Evolutionary conservation across 345 rosid genomes (phyloP).

Genomic region (Ceriops tagal): DNA sequence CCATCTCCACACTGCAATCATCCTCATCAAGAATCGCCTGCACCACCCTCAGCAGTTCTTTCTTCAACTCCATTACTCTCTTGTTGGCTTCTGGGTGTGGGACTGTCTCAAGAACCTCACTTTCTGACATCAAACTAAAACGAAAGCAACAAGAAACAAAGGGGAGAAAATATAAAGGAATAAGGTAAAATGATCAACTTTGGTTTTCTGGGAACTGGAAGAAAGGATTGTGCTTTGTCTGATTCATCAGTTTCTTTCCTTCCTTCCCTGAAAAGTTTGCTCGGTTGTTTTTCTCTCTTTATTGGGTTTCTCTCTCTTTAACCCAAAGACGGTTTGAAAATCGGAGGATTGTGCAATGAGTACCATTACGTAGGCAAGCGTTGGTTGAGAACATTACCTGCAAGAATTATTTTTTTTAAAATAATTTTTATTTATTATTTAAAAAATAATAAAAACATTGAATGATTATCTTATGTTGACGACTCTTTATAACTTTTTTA

Average conservation of each 20-base stretch:
- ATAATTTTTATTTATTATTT: no score
- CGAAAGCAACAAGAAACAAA: not conserved
- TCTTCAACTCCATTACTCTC: constrained; percentile 36
- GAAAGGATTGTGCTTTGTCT: not conserved
- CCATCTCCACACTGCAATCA: constrained; percentile 26
- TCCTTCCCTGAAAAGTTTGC: constrained; percentile 5
- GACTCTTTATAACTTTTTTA: no score
- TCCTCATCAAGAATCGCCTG: constrained; percentile 32
- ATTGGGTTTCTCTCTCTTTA: not conserved
- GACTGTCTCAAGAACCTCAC: constrained; percentile 6
- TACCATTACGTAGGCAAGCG: no score
- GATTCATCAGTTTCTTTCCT: not conserved
- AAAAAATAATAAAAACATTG: no score
- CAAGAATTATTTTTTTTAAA: no score
- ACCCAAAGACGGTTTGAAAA: no score
- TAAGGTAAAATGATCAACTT: not conserved
- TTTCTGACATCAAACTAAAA: constrained; percentile 24
- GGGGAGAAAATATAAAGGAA: not conserved
- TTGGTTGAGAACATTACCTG: no score
- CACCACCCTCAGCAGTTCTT: constrained; percentile 34
- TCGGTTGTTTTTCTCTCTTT: constrained; percentile 1
- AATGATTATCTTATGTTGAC: no score
- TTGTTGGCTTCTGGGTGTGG: not conserved
- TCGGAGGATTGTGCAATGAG: no score
- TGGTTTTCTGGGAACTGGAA: constrained; percentile 5